phyloP scores from a whole-genome alignment of 441 rosid genomes.

The Capsella rubella region DNA sequence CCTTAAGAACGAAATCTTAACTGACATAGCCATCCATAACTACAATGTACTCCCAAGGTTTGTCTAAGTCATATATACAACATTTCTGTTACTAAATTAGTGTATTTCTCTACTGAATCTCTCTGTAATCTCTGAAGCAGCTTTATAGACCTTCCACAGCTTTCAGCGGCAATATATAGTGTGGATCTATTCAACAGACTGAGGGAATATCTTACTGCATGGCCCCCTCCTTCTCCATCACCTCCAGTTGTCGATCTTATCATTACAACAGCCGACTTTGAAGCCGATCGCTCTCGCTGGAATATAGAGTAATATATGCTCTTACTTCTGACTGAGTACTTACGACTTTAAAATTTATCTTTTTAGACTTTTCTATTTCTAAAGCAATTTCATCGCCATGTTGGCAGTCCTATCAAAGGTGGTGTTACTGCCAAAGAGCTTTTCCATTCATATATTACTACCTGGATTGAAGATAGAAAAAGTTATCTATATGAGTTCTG shows the following conservation, averaged over 20 bases:
- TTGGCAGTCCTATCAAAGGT: constrained; percentile 72
- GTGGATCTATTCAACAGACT: constrained; percentile 76
- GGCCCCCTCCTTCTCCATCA: constrained; percentile 85
- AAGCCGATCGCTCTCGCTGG: constrained; percentile 71
- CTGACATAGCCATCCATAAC: constrained; percentile 82
- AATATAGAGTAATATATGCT: constrained; percentile 59
- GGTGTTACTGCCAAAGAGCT: constrained; percentile 84
- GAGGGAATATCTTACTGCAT: constrained; percentile 67
- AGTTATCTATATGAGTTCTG: constrained; percentile 70
- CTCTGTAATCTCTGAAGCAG: constrained; percentile 53
- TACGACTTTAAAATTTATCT: background rate
- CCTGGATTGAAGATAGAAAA: constrained; percentile 84
- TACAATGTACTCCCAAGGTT: constrained; percentile 84
- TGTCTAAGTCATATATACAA: constrained; percentile 12
- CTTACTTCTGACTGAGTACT: background rate
- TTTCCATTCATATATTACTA: constrained; percentile 72
- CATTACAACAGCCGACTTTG: constrained; percentile 85
- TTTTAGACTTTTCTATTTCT: constrained; percentile 7
- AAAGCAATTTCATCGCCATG: constrained; percentile 35
- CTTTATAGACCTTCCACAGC: constrained; percentile 87
- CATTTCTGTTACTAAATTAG: background rate
- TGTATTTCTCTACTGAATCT: constrained; percentile 4
- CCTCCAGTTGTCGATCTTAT: constrained; percentile 80
- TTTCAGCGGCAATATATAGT: constrained; percentile 79
- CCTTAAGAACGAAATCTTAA: constrained; percentile 68